Evolutionary conservation across 345 rosid genomes (phyloP).

Genomic region (Syzygium aqueum): DNA sequence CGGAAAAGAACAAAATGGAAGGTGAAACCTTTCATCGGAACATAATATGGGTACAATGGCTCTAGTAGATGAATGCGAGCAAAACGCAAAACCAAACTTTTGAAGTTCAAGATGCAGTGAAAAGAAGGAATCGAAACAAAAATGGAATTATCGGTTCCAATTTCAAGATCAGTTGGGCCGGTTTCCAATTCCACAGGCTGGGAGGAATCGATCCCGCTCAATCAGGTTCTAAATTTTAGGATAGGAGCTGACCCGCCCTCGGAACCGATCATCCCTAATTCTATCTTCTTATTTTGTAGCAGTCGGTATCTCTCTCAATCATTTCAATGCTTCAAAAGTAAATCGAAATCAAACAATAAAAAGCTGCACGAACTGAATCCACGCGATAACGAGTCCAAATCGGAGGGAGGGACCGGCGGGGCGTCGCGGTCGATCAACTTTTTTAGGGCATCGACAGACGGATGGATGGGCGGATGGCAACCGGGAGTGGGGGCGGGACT

Average conservation of each 20-base stretch:
- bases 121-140: too few relatives aligned
- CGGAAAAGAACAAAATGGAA: too few relatives aligned
- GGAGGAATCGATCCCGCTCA: rapidly evolving
- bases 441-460: background rate
- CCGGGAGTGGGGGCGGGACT: background rate
- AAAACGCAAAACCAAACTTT: too few relatives aligned
- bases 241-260: background rate
- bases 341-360: background rate
- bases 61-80: too few relatives aligned
- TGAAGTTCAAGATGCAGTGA: rapidly evolving
- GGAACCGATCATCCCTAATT: too few relatives aligned
- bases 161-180: rapidly evolving
- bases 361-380: background rate
- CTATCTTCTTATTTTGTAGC: too few relatives aligned
- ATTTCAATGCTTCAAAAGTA: background rate
- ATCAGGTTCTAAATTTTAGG: rapidly evolving
- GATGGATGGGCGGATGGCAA: background rate
- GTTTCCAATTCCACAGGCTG: too few relatives aligned
- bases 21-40: too few relatives aligned
- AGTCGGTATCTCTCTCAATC: too few relatives aligned
- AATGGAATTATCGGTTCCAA: too few relatives aligned
- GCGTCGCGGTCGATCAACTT: background rate
- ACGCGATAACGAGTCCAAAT: background rate
- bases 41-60: too few relatives aligned
- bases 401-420: background rate